Conservation (phyloP, 2,329 filamentous ascomycete species). For the Trichoderma gracile region DNA sequence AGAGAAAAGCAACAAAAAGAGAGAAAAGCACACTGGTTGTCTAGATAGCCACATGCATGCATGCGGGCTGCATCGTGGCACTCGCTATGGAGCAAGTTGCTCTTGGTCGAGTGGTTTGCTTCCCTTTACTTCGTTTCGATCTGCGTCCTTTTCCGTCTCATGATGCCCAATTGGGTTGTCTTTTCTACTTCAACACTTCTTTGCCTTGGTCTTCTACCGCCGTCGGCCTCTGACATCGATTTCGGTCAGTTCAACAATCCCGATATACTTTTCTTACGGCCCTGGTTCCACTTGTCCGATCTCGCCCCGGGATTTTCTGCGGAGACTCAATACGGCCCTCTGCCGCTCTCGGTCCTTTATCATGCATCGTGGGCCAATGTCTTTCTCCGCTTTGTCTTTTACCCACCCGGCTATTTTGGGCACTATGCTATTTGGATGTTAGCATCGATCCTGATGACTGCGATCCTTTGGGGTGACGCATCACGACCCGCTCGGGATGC, state of each 20-base stretch:
- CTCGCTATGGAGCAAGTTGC: slow-evolving; percentile 21
- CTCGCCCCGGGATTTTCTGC: slow-evolving; percentile 8
- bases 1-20: not conserved
- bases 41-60: not conserved
- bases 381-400: slow-evolving; percentile 12
- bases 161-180: not conserved
- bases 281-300: slow-evolving; percentile 23
- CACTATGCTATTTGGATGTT: slow-evolving; percentile 11
- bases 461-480: slow-evolving; percentile 2
- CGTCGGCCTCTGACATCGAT: not conserved
- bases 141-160: not conserved
- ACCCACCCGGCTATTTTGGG: slow-evolving; percentile 20
- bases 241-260: not conserved
- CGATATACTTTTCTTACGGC: not conserved
- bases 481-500: not conserved
- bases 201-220: not conserved
- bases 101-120: slow-evolving; percentile 14
- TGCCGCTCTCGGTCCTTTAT: slow-evolving; percentile 3
- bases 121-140: not conserved
- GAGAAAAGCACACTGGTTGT: not conserved
- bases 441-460: slow-evolving; percentile 8
- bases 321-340: not conserved
- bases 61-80: slow-evolving; percentile 19
- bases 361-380: slow-evolving; percentile 11
- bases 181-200: not conserved